Evolutionary conservation across 2,329 filamentous ascomycete genomes (phyloP), one percentile per base, ranked within the genome.

Genomic region (Nannizzia gypsea): DNA sequence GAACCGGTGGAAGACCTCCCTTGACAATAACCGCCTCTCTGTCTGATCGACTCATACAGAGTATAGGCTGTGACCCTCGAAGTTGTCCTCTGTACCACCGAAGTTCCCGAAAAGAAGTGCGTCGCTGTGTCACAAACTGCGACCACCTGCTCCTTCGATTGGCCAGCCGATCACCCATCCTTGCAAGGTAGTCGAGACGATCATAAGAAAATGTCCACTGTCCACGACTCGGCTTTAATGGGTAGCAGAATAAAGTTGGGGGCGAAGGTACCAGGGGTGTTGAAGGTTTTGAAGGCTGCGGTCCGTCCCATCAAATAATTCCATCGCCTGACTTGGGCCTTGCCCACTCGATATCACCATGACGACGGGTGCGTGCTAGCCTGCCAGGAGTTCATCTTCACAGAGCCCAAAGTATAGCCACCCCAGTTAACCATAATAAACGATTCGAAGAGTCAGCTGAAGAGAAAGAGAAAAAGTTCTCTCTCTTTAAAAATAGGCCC

Each of bases 61-160:
- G 31, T 28, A n/a, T n/a, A n/a, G n/a, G n/a, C n/a, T n/a, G 22
- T 15, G 15, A 13, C 13, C 22, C 48, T 52, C 48, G 48, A 52
- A 13, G 26, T 13, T 15, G 48, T 24, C 48, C 24, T 52, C 22
- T 52, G 48, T 52, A 28, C 48, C 48, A 52, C 48, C 48, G 31
- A 52, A 22, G n/a, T 22, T 20, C 54, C n/a, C 28, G n/a, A 38
- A 17, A 42, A 42, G 13, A 56, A 38, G 3, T 31, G 31, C 31
- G 40, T 56, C 31, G 54, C 54, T 40, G 54, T 56, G 36, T 56
- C 28, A 56, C 54, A 13, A 31, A 56, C 28, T 44, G 42, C 44
- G 40, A 17, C 52, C 26, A 40, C 46, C 40, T 38, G 5, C 31
- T 15, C 54, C 28, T 38, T 56, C 20, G 8, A 56, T 56, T 56